phyloP scores from a whole-genome alignment of 805 yeast genomes.

The Candida mattraensis region DNA sequence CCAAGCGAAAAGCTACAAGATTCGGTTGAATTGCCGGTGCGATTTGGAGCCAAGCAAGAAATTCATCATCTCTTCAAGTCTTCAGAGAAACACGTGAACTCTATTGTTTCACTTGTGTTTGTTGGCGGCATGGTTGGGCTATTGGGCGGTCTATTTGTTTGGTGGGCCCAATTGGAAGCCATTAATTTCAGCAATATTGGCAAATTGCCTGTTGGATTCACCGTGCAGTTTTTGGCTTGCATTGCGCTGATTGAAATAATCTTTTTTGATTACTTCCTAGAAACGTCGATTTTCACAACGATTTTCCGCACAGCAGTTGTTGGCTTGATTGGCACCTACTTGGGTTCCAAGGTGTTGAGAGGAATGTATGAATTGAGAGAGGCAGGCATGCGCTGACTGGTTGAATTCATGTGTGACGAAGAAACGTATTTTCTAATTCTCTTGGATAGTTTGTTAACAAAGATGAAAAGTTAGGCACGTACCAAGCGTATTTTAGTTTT shows the following conservation, averaged over 20 bases:
- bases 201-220: conserved; percentile 34
- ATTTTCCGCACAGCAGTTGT: conserved; percentile 47
- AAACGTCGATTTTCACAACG: conserved; percentile 60
- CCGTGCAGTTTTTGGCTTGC: conserved; percentile 47
- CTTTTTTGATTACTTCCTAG: conserved; percentile 58
- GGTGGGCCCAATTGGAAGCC: conserved; percentile 42
- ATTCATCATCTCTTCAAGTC: conserved; percentile 61
- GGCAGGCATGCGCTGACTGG: conserved; percentile 21
- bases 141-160: conserved; percentile 37
- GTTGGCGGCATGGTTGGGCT: conserved; percentile 43
- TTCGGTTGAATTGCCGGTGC: conserved; percentile 25
- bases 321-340: conserved; percentile 52
- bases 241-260: conserved; percentile 51
- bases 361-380: conserved; percentile 30
- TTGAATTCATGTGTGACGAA: conserved; percentile 36
- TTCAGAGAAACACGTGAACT: conserved; percentile 52
- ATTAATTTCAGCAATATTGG: conserved; percentile 37
- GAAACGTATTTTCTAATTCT: conserved; percentile 52
- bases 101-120: conserved; percentile 52
- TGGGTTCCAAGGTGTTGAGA: conserved; percentile 69
- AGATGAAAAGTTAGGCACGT: conserved; percentile 36
- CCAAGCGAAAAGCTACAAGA: conserved; percentile 17
- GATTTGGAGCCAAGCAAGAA: conserved; percentile 55
- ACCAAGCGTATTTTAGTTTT: conserved; percentile 72
- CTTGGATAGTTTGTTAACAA: conserved; percentile 47